phyloP scores from a whole-genome alignment of 495 filamentous ascomycete species.

The Aspergillus heteromorphus region DNA sequence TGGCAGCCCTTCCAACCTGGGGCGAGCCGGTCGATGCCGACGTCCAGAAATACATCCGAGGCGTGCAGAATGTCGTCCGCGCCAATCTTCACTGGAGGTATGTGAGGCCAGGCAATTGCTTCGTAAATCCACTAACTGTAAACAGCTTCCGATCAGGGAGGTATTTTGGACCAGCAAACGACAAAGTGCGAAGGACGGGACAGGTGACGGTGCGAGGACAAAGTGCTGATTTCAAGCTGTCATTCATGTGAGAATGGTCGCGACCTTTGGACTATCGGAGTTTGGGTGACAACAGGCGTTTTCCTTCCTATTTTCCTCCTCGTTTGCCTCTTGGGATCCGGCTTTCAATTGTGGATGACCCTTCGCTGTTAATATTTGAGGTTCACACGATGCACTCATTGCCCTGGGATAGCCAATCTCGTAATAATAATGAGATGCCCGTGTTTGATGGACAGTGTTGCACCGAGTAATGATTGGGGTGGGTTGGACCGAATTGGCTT shows the following conservation, averaged over 20 bases:
- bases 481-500: too few relatives aligned
- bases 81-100: constrained; percentile 37
- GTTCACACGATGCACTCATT: too few relatives aligned
- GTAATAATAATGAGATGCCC: too few relatives aligned
- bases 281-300: background rate
- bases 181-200: constrained; percentile 13
- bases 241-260: background rate
- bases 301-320: background rate
- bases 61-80: constrained; percentile 22
- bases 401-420: too few relatives aligned
- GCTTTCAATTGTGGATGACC: background rate
- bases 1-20: constrained; percentile 26
- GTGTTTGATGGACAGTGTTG: too few relatives aligned
- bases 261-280: background rate
- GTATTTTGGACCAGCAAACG: constrained; percentile 17
- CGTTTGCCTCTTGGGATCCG: background rate
- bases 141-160: constrained; percentile 17
- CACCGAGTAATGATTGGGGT: too few relatives aligned
- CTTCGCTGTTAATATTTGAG: too few relatives aligned
- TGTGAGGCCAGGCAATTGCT: background rate
- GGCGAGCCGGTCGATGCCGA: constrained; percentile 22
- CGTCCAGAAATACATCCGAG: constrained; percentile 28
- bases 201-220: constrained; percentile 10
- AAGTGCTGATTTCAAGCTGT: constrained; percentile 6
- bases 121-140: background rate